A percentile compares a stretch with the other conserved stretches of the same genome.
These are phyloP conservation scores for Phytophthora niederhauseri DNA, from an alignment of 352 stramenopile species.

Conservation along the genomic window DNA sequence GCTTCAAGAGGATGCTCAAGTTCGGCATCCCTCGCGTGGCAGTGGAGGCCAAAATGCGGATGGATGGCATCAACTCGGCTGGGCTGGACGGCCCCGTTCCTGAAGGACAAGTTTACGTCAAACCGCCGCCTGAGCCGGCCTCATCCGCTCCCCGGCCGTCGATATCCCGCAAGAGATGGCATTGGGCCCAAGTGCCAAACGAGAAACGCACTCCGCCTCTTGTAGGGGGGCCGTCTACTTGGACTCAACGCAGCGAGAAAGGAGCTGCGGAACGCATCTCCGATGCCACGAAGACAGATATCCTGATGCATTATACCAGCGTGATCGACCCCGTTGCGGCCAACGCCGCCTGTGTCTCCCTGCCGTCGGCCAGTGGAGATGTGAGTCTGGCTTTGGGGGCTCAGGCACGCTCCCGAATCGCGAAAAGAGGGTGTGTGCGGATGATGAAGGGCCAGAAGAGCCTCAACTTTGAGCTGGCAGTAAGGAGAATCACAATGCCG, in stretches of 20 bases:
- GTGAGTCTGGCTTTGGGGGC: background rate
- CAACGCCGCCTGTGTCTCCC: slow-evolving; percentile 2
- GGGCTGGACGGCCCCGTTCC: slow-evolving; percentile 17
- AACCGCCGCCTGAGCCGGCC: background rate
- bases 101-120: background rate
- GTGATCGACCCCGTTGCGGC: background rate
- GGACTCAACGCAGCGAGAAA: slow-evolving; percentile 20
- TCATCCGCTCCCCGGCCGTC: background rate
- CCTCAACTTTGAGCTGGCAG: slow-evolving; percentile 29
- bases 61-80: slow-evolving; percentile 26
- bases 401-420: background rate
- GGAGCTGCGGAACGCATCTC: slow-evolving; percentile 17
- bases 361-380: slow-evolving; percentile 3
- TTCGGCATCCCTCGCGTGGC: slow-evolving; percentile 28
- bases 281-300: slow-evolving; percentile 10
- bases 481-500: slow-evolving; percentile 22
- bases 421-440: slow-evolving; percentile 16
- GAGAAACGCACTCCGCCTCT: slow-evolving; percentile 20
- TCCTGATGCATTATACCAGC: slow-evolving; percentile 21
- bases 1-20: slow-evolving; percentile 35
- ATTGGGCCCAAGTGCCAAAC: slow-evolving; percentile 28
- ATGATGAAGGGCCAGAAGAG: slow-evolving; percentile 36
- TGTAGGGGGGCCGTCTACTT: slow-evolving; percentile 20
- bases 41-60: slow-evolving; percentile 33
- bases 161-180: slow-evolving; percentile 29